Conservation (phyloP, 208 protist genomes). For the Wallacemonas collosoma region DNA sequence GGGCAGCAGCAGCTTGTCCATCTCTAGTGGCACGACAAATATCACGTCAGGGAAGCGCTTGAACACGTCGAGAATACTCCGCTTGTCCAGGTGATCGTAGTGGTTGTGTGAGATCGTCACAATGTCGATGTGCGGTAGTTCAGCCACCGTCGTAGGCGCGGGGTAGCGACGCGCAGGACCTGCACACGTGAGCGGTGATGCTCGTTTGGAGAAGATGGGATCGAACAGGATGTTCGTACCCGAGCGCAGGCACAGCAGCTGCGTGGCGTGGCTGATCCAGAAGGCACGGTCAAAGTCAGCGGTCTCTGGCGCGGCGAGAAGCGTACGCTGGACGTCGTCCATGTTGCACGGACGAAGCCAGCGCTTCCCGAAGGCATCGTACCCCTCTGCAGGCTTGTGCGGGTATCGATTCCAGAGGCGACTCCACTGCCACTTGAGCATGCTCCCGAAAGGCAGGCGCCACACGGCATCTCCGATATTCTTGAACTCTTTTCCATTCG, state of each 20-base stretch:
- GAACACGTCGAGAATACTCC: slow-evolving; percentile 33
- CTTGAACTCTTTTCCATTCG: slow-evolving; percentile 58
- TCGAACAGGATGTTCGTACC: slow-evolving; percentile 83
- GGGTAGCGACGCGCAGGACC: slow-evolving; percentile 50
- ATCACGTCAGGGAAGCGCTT: slow-evolving; percentile 36
- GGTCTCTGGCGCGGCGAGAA: slow-evolving; percentile 13
- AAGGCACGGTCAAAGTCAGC: slow-evolving; percentile 39
- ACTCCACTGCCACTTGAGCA: slow-evolving; percentile 22
- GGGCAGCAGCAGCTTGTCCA: slow-evolving; percentile 40
- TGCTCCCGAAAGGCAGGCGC: not conserved
- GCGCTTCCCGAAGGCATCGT: slow-evolving; percentile 42
- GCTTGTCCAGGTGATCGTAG: slow-evolving; percentile 87
- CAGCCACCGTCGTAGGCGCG: slow-evolving; percentile 31
- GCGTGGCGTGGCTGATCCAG: slow-evolving; percentile 82
- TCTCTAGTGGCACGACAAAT: slow-evolving; percentile 64
- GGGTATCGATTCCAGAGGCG: slow-evolving; percentile 4
- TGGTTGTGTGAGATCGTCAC: slow-evolving; percentile 87
- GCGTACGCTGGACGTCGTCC: slow-evolving; percentile 28
- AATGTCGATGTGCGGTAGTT: slow-evolving; percentile 77
- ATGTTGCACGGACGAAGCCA: slow-evolving; percentile 48
- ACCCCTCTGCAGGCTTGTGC: slow-evolving; percentile 34
- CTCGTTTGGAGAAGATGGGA: slow-evolving; percentile 73
- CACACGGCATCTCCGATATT: slow-evolving; percentile 32
- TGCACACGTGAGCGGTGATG: slow-evolving; percentile 56
- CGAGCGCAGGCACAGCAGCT: slow-evolving; percentile 63